Base-by-base conservation (phyloP, 2,329 filamentous ascomycete genomes). In the Monilinia fructigena region DNA sequence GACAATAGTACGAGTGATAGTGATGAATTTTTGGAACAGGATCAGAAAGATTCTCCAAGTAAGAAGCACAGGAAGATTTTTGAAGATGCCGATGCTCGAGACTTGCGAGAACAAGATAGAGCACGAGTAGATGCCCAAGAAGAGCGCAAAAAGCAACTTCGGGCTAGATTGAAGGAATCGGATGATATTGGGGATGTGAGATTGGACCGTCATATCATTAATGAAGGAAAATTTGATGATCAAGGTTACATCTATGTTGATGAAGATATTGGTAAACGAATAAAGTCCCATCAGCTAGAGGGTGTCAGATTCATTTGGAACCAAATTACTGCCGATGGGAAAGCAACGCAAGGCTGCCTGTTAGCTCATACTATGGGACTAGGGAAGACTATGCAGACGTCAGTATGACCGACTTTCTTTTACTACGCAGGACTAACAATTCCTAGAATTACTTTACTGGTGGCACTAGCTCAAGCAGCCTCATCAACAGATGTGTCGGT, bases 221-320 rank as follows among this genome's bases (percentile, higher is more conserved):
- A 92, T 74, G 83, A 86, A 68, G 82, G 82, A 38, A 90, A 89
- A 73, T 78, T 82, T 26, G 84, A 88, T 3, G 78, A 84, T 18
- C 80, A 89, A 70, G 81, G 82, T 0, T 81, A 87, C 56, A 84
- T 92, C 38, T 89, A 86, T 69, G 78, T 96, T 61, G 82, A 90
- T 70, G 77, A 83, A 0, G 77, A 83, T 10, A 91, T 94, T 65
- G 88, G 85, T 0, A 73, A 72, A 10, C 80, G 79, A 7, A 90
- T 96, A 68, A 94, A 95, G 72, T 81, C 86, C 11, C 92, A 97
- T 76, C 93, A 97, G 74, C 81, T 96, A 56, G 82, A 86, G 0
- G 93, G 93, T 1, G 86, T 97, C 26, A 88, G 89, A 14, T 97
- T 97, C 77, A 85, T 97, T 81, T 97, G 93, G 92, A 88, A 92